Conservation (phyloP, 306 rosid species). For the Castanopsis chinensis region DNA sequence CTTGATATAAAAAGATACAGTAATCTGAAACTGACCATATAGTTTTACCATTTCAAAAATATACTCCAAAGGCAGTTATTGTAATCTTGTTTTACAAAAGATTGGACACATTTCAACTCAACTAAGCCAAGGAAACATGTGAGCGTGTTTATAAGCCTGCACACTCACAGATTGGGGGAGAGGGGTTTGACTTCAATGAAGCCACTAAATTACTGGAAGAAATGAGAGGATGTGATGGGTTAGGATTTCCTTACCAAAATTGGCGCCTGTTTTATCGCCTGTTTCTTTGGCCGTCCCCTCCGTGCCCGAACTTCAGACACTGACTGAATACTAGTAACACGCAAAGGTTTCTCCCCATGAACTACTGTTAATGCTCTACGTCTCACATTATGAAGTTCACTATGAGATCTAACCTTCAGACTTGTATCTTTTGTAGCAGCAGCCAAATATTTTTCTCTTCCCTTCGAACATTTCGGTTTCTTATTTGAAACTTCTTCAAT, state of each 20-base stretch:
- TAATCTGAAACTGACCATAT: neutral
- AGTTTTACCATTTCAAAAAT: neutral
- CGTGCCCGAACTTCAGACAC: conserved; percentile 43
- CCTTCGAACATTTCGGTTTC: conserved; percentile 32
- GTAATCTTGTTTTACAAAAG: neutral
- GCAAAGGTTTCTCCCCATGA: conserved; percentile 38
- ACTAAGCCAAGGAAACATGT: neutral
- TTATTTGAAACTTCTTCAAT: conserved; percentile 66
- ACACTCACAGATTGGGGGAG: neutral
- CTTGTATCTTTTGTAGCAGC: conserved; percentile 38
- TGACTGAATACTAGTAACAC: conserved; percentile 42
- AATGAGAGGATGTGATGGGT: neutral
- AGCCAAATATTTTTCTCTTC: conserved; percentile 41
- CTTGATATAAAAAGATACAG: neutral
- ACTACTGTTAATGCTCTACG: conserved; percentile 41
- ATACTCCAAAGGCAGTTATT: neutral
- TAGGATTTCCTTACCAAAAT: conserved; percentile 9
- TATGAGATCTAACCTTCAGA: conserved; percentile 26
- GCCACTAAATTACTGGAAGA: conserved; percentile 1
- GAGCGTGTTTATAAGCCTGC: neutral
- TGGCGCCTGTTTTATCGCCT: conserved; percentile 51
- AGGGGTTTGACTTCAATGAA: neutral
- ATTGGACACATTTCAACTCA: neutral
- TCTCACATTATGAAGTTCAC: conserved; percentile 34
- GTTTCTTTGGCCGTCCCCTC: conserved; percentile 55